A percentile compares a stretch with the other conserved stretches of the same genome.
Evolutionary conservation across 139 green algal species (phyloP).

Genomic region (Gonium pectorale): DNA sequence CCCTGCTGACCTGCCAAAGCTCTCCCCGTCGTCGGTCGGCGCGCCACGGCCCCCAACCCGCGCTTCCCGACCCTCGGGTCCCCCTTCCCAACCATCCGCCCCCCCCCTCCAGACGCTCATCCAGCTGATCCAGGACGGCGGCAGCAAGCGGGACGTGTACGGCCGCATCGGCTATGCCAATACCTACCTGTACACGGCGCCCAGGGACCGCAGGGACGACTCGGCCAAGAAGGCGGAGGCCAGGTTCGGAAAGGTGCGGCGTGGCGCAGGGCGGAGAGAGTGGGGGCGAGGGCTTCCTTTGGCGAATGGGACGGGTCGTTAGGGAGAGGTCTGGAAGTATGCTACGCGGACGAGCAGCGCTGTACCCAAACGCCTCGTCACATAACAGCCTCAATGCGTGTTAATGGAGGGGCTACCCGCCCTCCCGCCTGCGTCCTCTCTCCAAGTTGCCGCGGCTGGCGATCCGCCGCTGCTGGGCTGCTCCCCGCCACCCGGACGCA

Average conservation of each 20-base stretch:
- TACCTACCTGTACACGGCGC: constrained; percentile 68
- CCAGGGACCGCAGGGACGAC: constrained; percentile 50
- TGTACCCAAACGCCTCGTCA: too few species aligned
- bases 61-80: neutral
- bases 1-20: too few species aligned
- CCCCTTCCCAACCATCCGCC: neutral
- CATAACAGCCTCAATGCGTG: too few species aligned
- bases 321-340: too few species aligned
- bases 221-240: constrained; percentile 38
- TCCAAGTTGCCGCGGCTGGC: too few species aligned
- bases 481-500: too few species aligned
- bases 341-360: too few species aligned
- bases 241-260: constrained; percentile 57
- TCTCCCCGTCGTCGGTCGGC: too few species aligned
- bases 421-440: too few species aligned
- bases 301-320: neutral
- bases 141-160: constrained; percentile 50
- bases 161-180: constrained; percentile 70
- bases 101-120: constrained; percentile 1
- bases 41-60: too few species aligned
- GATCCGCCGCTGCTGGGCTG: too few species aligned
- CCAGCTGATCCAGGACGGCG: constrained; percentile 27
- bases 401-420: too few species aligned
- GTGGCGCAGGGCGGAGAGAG: neutral
- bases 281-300: neutral